A percentile compares a stretch with the other conserved stretches of the same genome.
Conservation (phyloP, 129 eudicot genomes). For the Chrysanthemum lavandulifolium region DNA sequence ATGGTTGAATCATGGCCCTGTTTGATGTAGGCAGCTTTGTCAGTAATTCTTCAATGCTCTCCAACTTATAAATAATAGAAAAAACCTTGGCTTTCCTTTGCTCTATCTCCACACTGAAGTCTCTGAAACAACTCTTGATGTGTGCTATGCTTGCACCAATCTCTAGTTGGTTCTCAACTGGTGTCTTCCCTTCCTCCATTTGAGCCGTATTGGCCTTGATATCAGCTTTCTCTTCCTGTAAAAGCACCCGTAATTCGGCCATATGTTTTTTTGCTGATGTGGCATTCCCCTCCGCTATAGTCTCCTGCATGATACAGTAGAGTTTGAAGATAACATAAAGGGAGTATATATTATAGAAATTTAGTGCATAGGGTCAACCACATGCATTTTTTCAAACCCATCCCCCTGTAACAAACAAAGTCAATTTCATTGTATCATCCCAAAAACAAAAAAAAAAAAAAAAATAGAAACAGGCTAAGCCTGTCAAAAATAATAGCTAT, state of each 20-base stretch:
- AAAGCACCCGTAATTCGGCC: not conserved
- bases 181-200: not conserved
- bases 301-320: constrained; percentile 1
- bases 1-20: not conserved
- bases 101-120: not conserved
- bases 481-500: no score
- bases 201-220: not conserved
- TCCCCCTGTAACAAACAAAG: not conserved
- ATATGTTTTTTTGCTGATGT: not conserved
- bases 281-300: not conserved
- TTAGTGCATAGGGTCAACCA: not conserved
- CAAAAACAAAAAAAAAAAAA: no score
- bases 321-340: not conserved
- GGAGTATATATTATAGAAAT: not conserved
- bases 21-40: not conserved
- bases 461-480: no score
- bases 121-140: not conserved
- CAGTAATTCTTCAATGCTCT: not conserved
- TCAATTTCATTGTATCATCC: no score
- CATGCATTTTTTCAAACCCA: not conserved
- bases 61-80: not conserved
- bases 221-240: not conserved
- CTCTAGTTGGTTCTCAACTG: not conserved
- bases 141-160: not conserved
- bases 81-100: not conserved